Percentiles rank a stretch among this genome's conserved stretches.
Evolutionary conservation across 768 basidiomycete species (phyloP).

Genomic region (Boletellus emodensis): DNA sequence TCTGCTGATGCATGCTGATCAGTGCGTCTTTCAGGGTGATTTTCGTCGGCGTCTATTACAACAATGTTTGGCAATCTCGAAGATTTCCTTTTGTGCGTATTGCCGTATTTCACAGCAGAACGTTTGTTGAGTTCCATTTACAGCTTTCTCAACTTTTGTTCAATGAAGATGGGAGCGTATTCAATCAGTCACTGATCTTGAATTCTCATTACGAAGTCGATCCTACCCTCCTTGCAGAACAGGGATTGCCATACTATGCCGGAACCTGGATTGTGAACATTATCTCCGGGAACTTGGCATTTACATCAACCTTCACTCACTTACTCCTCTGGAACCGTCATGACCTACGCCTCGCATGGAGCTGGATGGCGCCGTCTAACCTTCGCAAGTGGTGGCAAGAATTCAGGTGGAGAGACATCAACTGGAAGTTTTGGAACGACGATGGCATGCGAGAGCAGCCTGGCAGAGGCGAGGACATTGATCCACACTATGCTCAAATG

Average conservation of each 20-base stretch:
- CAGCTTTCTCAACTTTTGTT: constrained; percentile 47
- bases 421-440: constrained; percentile 37
- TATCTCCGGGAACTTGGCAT: constrained; percentile 22
- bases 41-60: constrained; percentile 37
- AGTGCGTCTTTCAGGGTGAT: constrained; percentile 21
- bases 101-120: constrained; percentile 10
- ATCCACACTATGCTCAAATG: constrained; percentile 59
- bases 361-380: constrained; percentile 38
- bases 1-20: not conserved
- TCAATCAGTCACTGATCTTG: constrained; percentile 51
- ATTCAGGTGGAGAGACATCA: constrained; percentile 29
- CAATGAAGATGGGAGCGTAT: constrained; percentile 48
- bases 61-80: constrained; percentile 54
- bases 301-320: constrained; percentile 49
- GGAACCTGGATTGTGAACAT: constrained; percentile 23
- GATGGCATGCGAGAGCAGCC: constrained; percentile 20
- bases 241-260: constrained; percentile 34
- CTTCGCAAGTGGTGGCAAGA: constrained; percentile 23
- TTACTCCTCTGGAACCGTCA: constrained; percentile 51
- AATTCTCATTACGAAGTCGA: constrained; percentile 51
- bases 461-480: constrained; percentile 39
- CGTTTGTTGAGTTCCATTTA: constrained; percentile 6
- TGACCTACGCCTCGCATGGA: constrained; percentile 45
- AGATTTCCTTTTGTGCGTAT: constrained; percentile 54
- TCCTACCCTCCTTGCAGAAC: constrained; percentile 41